Evolutionary conservation across 345 rosid genomes (phyloP), one percentile per base, ranked within the genome.

Genomic region (Linum tenue): DNA sequence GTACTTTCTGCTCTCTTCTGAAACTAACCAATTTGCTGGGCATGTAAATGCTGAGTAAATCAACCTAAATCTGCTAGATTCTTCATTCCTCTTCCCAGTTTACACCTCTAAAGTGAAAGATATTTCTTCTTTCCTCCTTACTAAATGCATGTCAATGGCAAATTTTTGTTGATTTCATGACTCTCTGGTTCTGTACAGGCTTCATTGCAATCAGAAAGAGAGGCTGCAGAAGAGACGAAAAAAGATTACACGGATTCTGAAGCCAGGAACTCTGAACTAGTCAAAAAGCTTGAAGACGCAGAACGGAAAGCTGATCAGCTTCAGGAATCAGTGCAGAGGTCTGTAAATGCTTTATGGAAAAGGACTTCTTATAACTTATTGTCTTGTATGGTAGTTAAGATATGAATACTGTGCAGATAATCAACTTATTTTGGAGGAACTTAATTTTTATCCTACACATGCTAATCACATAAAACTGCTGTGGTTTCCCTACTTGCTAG

Each of bases 261-360:
- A 82, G 83, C 81, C 67, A 87, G 79, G 72, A 87, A 84, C 67
- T 69, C 85, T 37, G 91, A 83, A 79, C 81, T 90, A 72, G 79
- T 75, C 39, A 84, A 75, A 69, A 92, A 94, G 77, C 89, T 94
- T 66, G 95, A 83, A 82, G 88, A 81, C 69, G 73, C 95, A 56
- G 86, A 83, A 59, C 75, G 62, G 72, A 94, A 83, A 81, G 82
- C 81, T 72, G 99, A 87, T 66, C 97, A 91, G 72, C 87, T 94
- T 77, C 99, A 88, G 82, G 97, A 94, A 67, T 90, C 91, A 55
- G 79, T 88, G 50, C 99, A 94, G 77, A 94, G 99, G 99, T 94
- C 70, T 67, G 87, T 86, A 65, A 62, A 74, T 66, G 58, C 71
- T 61, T 56, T 1, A 15, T 35, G 37, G 5, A 63, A 66, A 44